phyloP scores from a whole-genome alignment of 345 rosid species.

The Melaleuca alternifolia region DNA sequence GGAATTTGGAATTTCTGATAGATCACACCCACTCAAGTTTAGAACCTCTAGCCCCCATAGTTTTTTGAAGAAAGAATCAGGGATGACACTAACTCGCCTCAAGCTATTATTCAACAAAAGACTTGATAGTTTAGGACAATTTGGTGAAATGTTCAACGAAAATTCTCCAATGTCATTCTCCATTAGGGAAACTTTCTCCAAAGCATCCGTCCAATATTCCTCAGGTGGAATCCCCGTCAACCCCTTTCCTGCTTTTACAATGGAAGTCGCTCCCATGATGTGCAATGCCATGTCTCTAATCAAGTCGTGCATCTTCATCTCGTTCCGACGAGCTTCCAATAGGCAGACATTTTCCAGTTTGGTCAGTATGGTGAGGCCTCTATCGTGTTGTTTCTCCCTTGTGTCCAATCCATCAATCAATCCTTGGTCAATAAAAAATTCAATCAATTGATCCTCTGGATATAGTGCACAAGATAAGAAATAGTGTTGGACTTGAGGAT shows the following conservation, averaged over 20 bases:
- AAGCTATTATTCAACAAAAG: not conserved
- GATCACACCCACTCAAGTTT: not conserved
- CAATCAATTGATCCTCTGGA: not conserved
- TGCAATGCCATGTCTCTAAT: constrained; percentile 17
- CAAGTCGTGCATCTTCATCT: constrained; percentile 14
- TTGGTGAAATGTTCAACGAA: not conserved
- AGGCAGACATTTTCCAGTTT: constrained; percentile 4
- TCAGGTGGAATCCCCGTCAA: not conserved
- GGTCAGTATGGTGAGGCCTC: constrained; percentile 4
- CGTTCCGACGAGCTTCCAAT: not conserved
- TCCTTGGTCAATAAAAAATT: constrained; percentile 8
- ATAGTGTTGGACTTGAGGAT: not conserved
- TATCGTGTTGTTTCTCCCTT: not conserved
- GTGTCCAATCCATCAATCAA: not conserved
- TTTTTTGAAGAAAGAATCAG: not conserved
- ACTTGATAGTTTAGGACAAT: not conserved
- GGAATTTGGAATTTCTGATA: constrained; percentile 5
- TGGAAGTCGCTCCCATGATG: not conserved
- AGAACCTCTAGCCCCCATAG: not conserved
- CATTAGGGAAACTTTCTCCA: not conserved
- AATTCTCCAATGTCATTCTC: not conserved
- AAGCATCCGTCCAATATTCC: constrained; percentile 1
- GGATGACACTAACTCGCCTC: fast-evolving
- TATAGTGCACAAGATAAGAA: constrained; percentile 18
- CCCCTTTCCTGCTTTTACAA: not conserved